Evolutionary conservation across 2,329 filamentous ascomycete species (phyloP).

Genomic region (Ceratocystis diversiconidia): DNA sequence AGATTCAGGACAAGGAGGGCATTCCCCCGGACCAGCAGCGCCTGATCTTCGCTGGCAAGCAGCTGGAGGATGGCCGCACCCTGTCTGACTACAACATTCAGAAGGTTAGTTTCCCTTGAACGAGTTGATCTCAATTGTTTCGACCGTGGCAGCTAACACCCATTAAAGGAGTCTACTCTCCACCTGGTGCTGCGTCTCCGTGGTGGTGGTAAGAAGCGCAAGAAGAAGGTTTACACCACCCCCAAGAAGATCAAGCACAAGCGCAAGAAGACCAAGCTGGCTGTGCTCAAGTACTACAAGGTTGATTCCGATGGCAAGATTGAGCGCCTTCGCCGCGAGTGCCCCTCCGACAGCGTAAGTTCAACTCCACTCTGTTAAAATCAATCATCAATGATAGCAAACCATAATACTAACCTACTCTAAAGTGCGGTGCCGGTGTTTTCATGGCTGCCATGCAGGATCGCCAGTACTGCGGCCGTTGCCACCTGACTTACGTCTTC

Average conservation of each 20-base stretch:
- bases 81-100: conserved; percentile 99
- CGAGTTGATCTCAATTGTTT: not conserved
- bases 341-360: conserved; percentile 76
- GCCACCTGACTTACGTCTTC: conserved; percentile 61
- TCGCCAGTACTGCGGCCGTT: conserved; percentile 85
- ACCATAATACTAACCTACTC: not conserved
- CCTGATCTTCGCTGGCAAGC: conserved; percentile 99
- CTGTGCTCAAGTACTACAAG: conserved; percentile 99
- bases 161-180: conserved; percentile 51
- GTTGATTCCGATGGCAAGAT: conserved; percentile 99
- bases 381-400: conserved; percentile 25
- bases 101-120: conserved; percentile 52
- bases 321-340: conserved; percentile 96
- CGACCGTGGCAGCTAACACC: conserved; percentile 2
- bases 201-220: conserved; percentile 99
- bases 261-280: conserved; percentile 99
- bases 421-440: conserved; percentile 93
- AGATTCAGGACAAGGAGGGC: conserved; percentile 97
- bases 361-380: conserved; percentile 6
- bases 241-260: conserved; percentile 99
- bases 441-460: conserved; percentile 99
- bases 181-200: conserved; percentile 96
- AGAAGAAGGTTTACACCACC: conserved; percentile 99
- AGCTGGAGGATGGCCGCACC: conserved; percentile 98
- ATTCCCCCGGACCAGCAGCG: conserved; percentile 99